Base-by-base conservation (phyloP, 257 asterid species). In the Coffea canephora region DNA sequence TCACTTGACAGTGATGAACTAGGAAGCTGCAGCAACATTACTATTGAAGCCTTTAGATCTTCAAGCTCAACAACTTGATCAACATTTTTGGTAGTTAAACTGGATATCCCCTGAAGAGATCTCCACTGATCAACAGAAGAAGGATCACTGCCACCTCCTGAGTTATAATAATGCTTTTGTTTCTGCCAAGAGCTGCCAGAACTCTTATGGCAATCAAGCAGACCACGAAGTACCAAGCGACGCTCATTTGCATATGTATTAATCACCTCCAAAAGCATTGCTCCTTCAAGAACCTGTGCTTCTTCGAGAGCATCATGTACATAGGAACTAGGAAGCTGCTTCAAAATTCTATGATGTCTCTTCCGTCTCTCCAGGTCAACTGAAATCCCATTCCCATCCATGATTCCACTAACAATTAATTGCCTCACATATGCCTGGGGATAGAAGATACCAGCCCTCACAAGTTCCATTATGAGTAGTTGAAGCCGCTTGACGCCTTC, bases 381-480 rank as follows among this genome's bases (percentile, higher is more conserved):
- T 57, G 73, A 69, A 77, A 90, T 80, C 75, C 93, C 95, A 86
- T 84, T 87, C 84, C 91, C 88, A 84, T 96, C 98, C 90, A 91
- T 86, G 72, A 89, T 86, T 74, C 99, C 99, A 87, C 99, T 91
- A 59, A 91, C 94, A 86, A 94, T 91, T 80, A 96, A 88, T 88
- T 94, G 99, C 84, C 99, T 90, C 86, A 89, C 95, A 84, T 96
- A 96, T 65, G 93, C 98, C 82, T 87, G 90, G 57, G 99, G 98
- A 81, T 87, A 91, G 84, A 96, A 94, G 80, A 96, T 90, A 54
- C 97, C 96, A 36, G 96, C 90, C 76, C 82, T 84, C 59, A 92
- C 85, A 83, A 94, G 91, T 87, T 96, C 98, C 80, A 87, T 83
- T 46, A 92, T 82, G 76, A 96, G 87, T 86, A 96, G 91, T 71